Percentiles rank a stretch among this genome's conserved stretches.
phyloP scores from a whole-genome alignment of 73 alveolate species.

The Paramecium tetraurelia region DNA sequence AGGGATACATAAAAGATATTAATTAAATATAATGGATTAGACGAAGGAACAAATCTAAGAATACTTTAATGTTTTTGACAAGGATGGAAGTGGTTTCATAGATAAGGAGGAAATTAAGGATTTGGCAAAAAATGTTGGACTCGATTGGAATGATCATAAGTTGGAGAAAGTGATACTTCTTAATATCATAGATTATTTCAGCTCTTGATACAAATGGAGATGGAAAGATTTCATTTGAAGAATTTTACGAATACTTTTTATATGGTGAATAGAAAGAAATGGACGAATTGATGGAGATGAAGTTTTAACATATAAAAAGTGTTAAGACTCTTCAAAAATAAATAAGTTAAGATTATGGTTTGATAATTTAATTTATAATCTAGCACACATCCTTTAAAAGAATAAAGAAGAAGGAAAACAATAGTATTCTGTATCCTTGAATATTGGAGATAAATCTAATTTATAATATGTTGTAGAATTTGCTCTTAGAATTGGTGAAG shows the following conservation, averaged over 20 bases:
- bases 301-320: not conserved
- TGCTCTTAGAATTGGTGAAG: conserved; percentile 16
- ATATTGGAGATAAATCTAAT: not conserved
- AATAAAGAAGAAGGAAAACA: not conserved
- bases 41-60: conserved; percentile 11
- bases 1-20: not conserved
- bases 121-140: not conserved
- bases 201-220: conserved; percentile 44
- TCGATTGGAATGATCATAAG: not conserved
- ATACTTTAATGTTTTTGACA: not conserved
- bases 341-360: not conserved
- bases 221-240: conserved; percentile 34
- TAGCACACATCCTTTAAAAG: not conserved
- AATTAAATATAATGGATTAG: not conserved
- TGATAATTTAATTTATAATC: not conserved
- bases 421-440: not conserved
- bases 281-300: not conserved
- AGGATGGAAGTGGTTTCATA: not conserved
- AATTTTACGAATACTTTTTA: conserved; percentile 4
- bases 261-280: not conserved
- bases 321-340: not conserved
- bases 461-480: not conserved
- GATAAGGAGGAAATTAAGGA: conserved; percentile 36
- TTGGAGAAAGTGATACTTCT: not conserved
- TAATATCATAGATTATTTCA: not conserved